These are phyloP conservation scores for Glomus cerebriforme DNA, from an alignment of 192 early-diverging fungal species.

Conservation along the genomic window DNA sequence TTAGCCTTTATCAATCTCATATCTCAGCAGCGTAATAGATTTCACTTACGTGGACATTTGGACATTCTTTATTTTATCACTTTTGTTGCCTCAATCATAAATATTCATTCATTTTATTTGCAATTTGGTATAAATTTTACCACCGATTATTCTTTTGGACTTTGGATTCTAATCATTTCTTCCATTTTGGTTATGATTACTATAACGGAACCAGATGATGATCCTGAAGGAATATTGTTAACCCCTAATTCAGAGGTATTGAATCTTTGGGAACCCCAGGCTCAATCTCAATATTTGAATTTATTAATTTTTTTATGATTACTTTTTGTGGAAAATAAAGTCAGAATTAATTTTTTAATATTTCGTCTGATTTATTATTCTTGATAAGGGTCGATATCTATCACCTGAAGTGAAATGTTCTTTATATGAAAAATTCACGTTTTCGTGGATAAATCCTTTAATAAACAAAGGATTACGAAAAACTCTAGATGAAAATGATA, in stretches of 20 bases:
- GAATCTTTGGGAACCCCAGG: not conserved
- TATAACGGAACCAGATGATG: conserved; percentile 11
- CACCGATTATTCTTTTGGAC: not conserved
- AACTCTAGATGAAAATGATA: conserved; percentile 13
- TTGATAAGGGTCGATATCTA: conserved; percentile 5
- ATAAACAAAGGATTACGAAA: conserved; percentile 27
- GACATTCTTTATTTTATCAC: conserved; percentile 13
- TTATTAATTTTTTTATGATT: not conserved
- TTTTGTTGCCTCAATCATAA: not conserved
- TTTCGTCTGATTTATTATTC: not conserved
- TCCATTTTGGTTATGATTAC: conserved; percentile 9
- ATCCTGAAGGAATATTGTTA: not conserved
- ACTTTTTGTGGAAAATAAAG: not conserved
- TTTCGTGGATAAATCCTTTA: conserved; percentile 42
- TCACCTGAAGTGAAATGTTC: conserved; percentile 31
- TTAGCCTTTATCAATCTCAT: conserved; percentile 2
- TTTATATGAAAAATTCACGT: conserved; percentile 35
- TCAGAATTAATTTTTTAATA: not conserved
- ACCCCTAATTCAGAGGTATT: conserved; percentile 22
- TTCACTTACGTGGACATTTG: conserved; percentile 2
- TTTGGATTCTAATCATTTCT: not conserved
- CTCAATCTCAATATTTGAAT: not conserved
- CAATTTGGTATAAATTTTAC: not conserved
- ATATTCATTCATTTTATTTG: conserved; percentile 18
- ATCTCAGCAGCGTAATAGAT: conserved; percentile 3